A percentile compares a stretch with the other conserved stretches of the same genome.
These are phyloP conservation scores for Arachis monticola DNA, from an alignment of 331 rosid genomes.

Conservation along the genomic window DNA sequence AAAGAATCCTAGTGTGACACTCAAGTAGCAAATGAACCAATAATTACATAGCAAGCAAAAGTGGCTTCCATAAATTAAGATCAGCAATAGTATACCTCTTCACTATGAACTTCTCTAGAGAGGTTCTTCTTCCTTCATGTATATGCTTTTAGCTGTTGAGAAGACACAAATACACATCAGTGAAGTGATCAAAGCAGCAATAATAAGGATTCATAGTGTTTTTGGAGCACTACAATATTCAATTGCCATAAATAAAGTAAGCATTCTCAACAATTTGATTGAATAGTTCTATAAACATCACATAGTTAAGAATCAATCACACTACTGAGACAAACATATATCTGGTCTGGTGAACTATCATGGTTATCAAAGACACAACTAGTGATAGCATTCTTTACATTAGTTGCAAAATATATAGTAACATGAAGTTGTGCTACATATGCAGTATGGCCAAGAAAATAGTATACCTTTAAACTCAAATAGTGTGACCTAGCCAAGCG, in stretches of 20 bases:
- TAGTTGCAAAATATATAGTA: no score
- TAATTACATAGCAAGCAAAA: conserved; percentile 17
- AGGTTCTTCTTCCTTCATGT: background rate
- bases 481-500: conserved; percentile 29
- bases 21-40: conserved; percentile 26
- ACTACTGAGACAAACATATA: background rate
- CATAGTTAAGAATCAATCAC: background rate
- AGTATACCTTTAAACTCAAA: conserved; percentile 17
- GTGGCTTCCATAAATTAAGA: background rate
- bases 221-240: conserved; percentile 1
- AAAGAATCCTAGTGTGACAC: background rate
- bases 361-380: no score
- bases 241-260: conserved; percentile 1
- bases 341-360: no score
- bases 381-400: no score
- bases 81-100: background rate
- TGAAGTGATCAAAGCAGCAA: conserved; percentile 9
- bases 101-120: conserved; percentile 28
- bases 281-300: background rate
- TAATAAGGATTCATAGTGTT: background rate
- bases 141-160: conserved; percentile 4
- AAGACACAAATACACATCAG: conserved; percentile 6
- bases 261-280: background rate
- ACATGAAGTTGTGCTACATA: background rate
- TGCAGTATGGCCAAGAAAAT: background rate